A percentile compares a stretch with the other conserved stretches of the same genome.
These are phyloP conservation scores for Blastobotrys americana DNA, from an alignment of 805 yeast species.

Conservation along the genomic window DNA sequence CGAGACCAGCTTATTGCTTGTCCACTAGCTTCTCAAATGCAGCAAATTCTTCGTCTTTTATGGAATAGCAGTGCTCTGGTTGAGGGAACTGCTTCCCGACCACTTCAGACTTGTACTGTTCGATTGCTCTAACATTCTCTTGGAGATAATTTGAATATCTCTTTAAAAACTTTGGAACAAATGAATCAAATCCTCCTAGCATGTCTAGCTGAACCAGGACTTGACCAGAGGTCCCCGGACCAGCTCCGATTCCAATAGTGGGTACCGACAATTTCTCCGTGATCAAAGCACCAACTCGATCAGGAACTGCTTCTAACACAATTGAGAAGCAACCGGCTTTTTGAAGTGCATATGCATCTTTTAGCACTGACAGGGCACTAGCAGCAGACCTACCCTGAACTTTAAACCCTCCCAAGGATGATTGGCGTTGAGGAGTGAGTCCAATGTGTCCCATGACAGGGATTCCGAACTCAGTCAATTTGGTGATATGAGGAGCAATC, in stretches of 20 bases:
- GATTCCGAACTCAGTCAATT: constrained; percentile 61
- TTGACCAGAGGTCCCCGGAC: constrained; percentile 76
- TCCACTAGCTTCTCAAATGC: constrained; percentile 31
- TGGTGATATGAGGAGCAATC: constrained; percentile 45
- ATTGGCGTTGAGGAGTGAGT: constrained; percentile 79
- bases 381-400: constrained; percentile 62
- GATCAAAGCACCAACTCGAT: constrained; percentile 54
- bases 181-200: constrained; percentile 55
- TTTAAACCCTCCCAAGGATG: constrained; percentile 77
- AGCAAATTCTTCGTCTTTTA: constrained; percentile 55
- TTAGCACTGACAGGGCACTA: constrained; percentile 49
- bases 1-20: no score
- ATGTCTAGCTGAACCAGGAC: constrained; percentile 82
- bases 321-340: constrained; percentile 69
- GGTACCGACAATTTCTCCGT: constrained; percentile 60
- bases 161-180: constrained; percentile 68
- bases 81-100: constrained; percentile 51
- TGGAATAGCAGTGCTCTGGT: constrained; percentile 57
- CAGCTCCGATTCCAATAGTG: constrained; percentile 95
- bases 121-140: constrained; percentile 45
- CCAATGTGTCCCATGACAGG: constrained; percentile 93
- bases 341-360: constrained; percentile 65
- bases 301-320: constrained; percentile 83
- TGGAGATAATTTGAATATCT: constrained; percentile 49
- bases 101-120: constrained; percentile 55